These are phyloP conservation scores for Sideroxylon spinosum DNA, from an alignment of 179 eudicot genomes.

Conservation along the genomic window DNA sequence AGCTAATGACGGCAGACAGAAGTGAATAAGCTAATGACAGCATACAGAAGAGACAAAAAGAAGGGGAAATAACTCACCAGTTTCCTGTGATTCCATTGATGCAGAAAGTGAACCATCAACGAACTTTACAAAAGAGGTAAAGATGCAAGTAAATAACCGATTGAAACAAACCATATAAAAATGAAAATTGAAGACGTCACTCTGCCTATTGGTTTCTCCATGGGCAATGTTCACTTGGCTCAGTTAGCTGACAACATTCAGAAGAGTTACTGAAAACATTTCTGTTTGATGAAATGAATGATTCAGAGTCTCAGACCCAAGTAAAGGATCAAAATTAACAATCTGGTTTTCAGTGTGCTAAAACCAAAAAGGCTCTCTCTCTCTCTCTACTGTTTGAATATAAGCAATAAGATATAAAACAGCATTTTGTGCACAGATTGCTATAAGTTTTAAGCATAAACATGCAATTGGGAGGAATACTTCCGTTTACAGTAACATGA, in stretches of 20 bases:
- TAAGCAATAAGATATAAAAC: not conserved
- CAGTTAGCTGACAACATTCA: not conserved
- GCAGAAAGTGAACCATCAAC: conserved; percentile 37
- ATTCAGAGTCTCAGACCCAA: no score
- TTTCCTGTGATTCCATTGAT: conserved; percentile 29
- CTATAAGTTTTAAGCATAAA: not conserved
- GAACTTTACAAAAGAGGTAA: conserved; percentile 28
- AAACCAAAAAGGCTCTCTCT: not conserved
- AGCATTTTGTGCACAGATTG: not conserved
- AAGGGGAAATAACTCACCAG: conserved; percentile 36
- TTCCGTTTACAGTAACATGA: not conserved
- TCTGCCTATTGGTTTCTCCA: not conserved
- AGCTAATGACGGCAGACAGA: not conserved
- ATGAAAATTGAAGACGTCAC: not conserved
- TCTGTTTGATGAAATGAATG: not conserved
- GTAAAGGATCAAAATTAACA: not conserved
- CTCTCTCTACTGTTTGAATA: not conserved
- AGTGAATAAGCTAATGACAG: not conserved
- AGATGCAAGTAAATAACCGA: not conserved
- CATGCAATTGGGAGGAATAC: not conserved
- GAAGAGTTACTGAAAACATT: not conserved
- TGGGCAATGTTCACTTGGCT: not conserved
- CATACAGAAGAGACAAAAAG: not conserved
- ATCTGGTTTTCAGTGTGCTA: not conserved
- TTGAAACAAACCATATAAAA: not conserved